A percentile compares a stretch with the other conserved stretches of the same genome.
Conservation (phyloP, 1,284 basidiomycete genomes). For the Puccinia hordei region DNA sequence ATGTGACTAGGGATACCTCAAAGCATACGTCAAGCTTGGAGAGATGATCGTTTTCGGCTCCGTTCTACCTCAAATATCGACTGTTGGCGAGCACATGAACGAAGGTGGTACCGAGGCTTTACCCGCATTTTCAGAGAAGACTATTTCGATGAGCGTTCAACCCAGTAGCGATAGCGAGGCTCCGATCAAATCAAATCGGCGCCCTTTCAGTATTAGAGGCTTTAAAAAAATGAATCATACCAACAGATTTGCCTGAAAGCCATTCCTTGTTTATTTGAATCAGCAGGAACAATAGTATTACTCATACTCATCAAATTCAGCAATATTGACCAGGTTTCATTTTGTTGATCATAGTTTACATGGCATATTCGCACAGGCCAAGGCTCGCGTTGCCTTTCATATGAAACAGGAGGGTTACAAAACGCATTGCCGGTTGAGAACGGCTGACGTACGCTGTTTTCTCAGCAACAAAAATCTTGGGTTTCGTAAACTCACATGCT, state of each 20-base stretch:
- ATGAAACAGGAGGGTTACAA: too few relatives aligned
- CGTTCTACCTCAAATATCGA: slow-evolving; percentile 28
- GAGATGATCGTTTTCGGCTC: slow-evolving; percentile 48
- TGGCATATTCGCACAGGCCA: too few relatives aligned
- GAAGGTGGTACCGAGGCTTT: neutral
- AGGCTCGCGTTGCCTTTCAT: too few relatives aligned
- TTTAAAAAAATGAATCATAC: slow-evolving; percentile 1
- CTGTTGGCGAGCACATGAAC: slow-evolving; percentile 38
- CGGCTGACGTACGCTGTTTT: too few relatives aligned
- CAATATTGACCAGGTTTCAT: too few relatives aligned
- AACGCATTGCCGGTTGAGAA: too few relatives aligned
- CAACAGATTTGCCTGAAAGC: slow-evolving; percentile 1
- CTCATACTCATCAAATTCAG: neutral
- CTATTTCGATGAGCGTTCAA: slow-evolving; percentile 26
- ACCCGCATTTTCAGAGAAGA: neutral
- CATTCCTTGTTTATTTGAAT: neutral
- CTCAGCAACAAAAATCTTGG: too few relatives aligned
- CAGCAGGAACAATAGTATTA: neutral
- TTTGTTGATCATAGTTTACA: too few relatives aligned
- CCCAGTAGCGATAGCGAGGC: slow-evolving; percentile 12
- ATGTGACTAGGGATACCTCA: slow-evolving; percentile 29
- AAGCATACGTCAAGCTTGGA: slow-evolving; percentile 45
- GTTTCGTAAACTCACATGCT: too few relatives aligned
- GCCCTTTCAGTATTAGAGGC: neutral
- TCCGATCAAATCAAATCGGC: slow-evolving; percentile 1